Base-by-base conservation (phyloP, 1,139 yeast genomes). In the Candida sp. region DNA sequence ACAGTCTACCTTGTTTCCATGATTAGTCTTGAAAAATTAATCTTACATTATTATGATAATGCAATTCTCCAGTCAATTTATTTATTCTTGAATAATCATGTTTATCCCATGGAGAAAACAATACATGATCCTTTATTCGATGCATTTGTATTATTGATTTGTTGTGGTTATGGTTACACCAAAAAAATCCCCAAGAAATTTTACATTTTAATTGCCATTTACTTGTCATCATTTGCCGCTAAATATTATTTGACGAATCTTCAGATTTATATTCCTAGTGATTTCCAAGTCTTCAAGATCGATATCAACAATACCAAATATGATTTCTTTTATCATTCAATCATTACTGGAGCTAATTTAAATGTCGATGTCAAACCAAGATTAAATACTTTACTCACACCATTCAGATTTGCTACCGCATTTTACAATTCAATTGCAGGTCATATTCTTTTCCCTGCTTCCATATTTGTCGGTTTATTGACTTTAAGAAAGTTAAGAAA, bases 251-350 rank as follows among this genome's bases (percentile, higher is more conserved):
- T 33, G 12, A 35, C 32, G 12, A 4, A 35, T 21, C 8, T 25
- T 12, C 40, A 22, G 35, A 19, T 40, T 36, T n/a, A 21, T 30
- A 15, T 21, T 30, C 34, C 43, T 19, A 33, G 40, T 9, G 33
- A 27, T 9, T 21, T 22, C 22, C 30, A 35, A 25, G 5, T n/a
- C 21, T 36, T 40, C 0, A 49, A 49, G 19, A 37, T 51, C 3
- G 7, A 30, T 2, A 33, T 49, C 6, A 40, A 48, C 27, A 38
- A 23, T n/a, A 29, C 30, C 21, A 36, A 12, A 5, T 51, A 37
- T 42, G 38, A 40, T 37, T 42, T 49, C 33, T 38, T 47, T 11
- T 35, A 49, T 33, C 45, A 49, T 25, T 45, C 54, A 2, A 45
- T 51, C 12, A 37, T 37, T 21, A 37, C 39, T 15, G 39, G 25